These are phyloP conservation scores for Aphanomyces astaci DNA, from an alignment of 352 stramenopile genomes.

Conservation along the genomic window DNA sequence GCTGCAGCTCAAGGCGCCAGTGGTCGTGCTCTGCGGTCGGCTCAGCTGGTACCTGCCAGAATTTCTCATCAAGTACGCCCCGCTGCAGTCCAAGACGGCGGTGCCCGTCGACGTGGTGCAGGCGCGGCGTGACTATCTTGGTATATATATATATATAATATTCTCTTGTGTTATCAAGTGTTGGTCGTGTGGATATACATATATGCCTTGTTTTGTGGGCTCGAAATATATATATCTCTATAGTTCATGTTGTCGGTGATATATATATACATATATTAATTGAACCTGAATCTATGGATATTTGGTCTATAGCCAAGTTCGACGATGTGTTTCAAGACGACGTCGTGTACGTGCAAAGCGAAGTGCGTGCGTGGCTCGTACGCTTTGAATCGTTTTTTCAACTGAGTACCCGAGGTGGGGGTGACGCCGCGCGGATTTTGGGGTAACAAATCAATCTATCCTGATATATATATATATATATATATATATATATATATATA, in stretches of 20 bases:
- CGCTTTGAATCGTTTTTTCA: conserved; percentile 86
- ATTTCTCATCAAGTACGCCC: conserved; percentile 78
- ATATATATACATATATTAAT: too few species aligned
- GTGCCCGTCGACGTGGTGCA: conserved; percentile 64
- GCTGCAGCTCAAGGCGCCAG: conserved; percentile 68
- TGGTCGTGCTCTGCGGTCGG: conserved; percentile 76
- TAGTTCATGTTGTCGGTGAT: too few species aligned
- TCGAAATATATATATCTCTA: too few species aligned
- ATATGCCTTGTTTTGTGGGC: too few species aligned
- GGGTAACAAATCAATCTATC: too few species aligned
- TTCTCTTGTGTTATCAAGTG: not conserved
- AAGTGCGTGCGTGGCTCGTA: conserved; percentile 77
- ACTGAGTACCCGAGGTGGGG: conserved; percentile 62
- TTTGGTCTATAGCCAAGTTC: conserved; percentile 7
- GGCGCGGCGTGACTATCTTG: conserved; percentile 72
- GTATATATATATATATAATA: conserved; percentile 26
- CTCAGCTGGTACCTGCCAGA: conserved; percentile 81
- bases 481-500: too few species aligned
- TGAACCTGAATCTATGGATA: too few species aligned
- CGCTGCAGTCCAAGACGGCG: conserved; percentile 79
- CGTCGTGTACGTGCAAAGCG: conserved; percentile 69
- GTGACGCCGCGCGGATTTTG: conserved; percentile 59
- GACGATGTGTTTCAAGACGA: conserved; percentile 72
- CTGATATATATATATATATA: too few species aligned
- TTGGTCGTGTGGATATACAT: too few species aligned